Conservation (phyloP, 2,329 filamentous ascomycete species). For the Gnomoniopsis sp. region DNA sequence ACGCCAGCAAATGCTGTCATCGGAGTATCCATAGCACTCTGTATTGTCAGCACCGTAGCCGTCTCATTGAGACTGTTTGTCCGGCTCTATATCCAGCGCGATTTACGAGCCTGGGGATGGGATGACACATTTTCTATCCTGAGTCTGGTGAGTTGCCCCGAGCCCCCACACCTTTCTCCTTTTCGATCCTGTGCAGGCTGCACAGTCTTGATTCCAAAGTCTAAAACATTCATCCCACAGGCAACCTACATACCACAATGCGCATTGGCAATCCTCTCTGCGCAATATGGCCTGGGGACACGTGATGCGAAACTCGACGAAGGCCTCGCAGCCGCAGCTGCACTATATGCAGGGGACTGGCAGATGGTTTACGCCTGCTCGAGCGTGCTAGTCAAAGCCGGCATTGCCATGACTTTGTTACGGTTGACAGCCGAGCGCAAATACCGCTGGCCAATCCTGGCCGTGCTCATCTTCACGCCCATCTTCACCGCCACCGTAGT, state of each 20-base stretch:
- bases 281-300: not conserved
- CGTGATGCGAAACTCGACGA: constrained; percentile 1
- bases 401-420: constrained; percentile 1
- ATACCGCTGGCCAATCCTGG: not conserved
- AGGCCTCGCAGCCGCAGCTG: not conserved
- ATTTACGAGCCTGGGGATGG: not conserved
- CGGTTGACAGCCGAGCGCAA: constrained; percentile 26
- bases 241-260: not conserved
- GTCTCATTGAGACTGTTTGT: not conserved
- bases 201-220: no score
- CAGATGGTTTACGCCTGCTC: constrained; percentile 4
- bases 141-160: not conserved
- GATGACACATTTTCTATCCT: constrained; percentile 2
- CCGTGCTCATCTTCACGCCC: not conserved
- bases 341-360: not conserved
- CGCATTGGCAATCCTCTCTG: not conserved
- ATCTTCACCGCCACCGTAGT: not conserved
- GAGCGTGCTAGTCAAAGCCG: not conserved
- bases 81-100: not conserved
- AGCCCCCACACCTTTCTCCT: accelerated
- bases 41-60: not conserved
- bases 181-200: not conserved
- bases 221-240: not conserved
- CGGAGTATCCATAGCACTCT: not conserved
- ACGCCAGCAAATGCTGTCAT: not conserved